A percentile compares a stretch with the other conserved stretches of the same genome.
Conservation (phyloP, 129 eudicot species). For the Saposhnikovia divaricata region DNA sequence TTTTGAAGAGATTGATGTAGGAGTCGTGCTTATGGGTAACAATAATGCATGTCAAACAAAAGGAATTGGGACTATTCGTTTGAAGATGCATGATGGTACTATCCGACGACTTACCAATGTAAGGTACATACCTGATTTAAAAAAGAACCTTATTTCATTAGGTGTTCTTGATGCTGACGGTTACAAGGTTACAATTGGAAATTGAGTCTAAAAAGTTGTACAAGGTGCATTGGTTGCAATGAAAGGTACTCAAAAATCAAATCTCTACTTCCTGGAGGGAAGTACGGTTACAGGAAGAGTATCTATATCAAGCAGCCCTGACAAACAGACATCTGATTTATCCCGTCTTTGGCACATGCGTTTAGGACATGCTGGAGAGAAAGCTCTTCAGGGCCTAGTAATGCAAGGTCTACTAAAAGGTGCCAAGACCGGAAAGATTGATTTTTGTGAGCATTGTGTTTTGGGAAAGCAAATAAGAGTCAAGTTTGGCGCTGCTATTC, state of each 20-base stretch:
- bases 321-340: neutral
- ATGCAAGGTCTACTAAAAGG: neutral
- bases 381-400: neutral
- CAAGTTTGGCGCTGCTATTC: neutral
- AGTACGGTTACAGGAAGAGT: neutral
- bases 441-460: neutral
- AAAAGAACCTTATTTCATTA: neutral
- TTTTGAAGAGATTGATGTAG: too few species aligned
- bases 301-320: neutral
- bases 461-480: neutral
- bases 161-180: neutral
- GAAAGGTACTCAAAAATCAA: neutral
- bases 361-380: neutral
- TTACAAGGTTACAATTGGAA: neutral
- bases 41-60: neutral
- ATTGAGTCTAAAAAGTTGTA: neutral
- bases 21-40: too few species aligned
- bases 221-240: neutral
- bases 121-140: neutral
- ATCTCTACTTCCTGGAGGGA: neutral
- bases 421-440: neutral
- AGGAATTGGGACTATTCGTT: neutral
- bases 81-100: neutral
- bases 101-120: neutral
- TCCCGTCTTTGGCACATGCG: neutral